phyloP scores from a whole-genome alignment of 371 early-diverging fungal genomes.

The Nematocida sp. region DNA sequence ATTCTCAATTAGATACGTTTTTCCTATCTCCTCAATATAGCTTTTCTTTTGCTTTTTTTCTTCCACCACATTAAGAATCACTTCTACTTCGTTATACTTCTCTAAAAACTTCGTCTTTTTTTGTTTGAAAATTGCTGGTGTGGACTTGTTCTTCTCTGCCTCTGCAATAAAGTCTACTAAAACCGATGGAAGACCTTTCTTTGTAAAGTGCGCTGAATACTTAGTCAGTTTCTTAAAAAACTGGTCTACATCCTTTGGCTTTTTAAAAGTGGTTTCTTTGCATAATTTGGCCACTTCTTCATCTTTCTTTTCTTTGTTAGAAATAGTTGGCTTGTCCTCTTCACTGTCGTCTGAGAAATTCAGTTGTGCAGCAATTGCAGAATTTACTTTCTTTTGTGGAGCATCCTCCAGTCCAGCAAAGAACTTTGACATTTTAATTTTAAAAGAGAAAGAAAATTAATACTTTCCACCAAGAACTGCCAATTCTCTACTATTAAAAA shows the following conservation, averaged over 20 bases:
- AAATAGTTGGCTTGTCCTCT: slow-evolving; percentile 34
- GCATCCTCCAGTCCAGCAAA: slow-evolving; percentile 47
- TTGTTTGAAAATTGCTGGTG: slow-evolving; percentile 43
- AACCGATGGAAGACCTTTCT: slow-evolving; percentile 32
- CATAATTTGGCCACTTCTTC: slow-evolving; percentile 47
- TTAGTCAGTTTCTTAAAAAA: slow-evolving; percentile 50
- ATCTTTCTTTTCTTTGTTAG: slow-evolving; percentile 53
- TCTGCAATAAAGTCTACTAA: slow-evolving; percentile 33
- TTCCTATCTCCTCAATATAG: slow-evolving; percentile 23
- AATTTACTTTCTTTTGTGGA: slow-evolving; percentile 18
- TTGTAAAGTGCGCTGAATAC: slow-evolving; percentile 31
- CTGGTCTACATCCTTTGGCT: slow-evolving; percentile 53
- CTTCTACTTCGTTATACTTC: slow-evolving; percentile 38
- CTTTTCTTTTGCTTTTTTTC: slow-evolving; percentile 34
- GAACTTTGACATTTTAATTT: slow-evolving; percentile 54
- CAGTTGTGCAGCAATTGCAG: not conserved
- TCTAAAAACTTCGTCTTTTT: slow-evolving; percentile 46
- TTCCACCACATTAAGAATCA: slow-evolving; percentile 29
- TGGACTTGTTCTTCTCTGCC: slow-evolving; percentile 15
- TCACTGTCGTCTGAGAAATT: slow-evolving; percentile 46
- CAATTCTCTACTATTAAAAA: too few relatives aligned
- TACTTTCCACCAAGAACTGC: not conserved
- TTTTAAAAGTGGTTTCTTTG: slow-evolving; percentile 39
- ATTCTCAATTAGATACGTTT: slow-evolving; percentile 30
- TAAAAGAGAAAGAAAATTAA: slow-evolving; percentile 24